Conservation (phyloP, 2,329 filamentous ascomycete genomes). For the Scytalidium lignicola region DNA sequence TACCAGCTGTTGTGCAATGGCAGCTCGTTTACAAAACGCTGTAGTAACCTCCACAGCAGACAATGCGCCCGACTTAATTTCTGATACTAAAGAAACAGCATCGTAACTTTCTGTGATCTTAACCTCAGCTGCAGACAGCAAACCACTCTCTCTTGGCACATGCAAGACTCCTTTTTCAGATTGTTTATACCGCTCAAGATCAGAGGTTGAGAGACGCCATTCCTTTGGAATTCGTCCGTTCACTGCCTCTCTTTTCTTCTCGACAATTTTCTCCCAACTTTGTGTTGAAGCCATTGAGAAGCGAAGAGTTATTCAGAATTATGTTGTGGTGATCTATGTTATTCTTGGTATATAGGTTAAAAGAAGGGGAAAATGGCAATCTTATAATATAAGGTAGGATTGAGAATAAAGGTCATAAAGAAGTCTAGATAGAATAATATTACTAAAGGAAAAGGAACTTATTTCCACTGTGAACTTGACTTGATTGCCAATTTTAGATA, state of each 20-base stretch:
- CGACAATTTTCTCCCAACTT: slow-evolving; percentile 1
- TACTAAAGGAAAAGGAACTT: no score
- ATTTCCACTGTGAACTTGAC: no score
- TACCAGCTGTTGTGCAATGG: slow-evolving; percentile 47
- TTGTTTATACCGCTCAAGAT: slow-evolving; percentile 15
- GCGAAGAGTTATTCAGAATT: not conserved
- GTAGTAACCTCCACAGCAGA: slow-evolving; percentile 35
- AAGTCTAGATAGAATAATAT: no score
- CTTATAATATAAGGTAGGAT: no score
- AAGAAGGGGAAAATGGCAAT: no score
- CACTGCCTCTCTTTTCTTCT: not conserved
- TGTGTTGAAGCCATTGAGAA: slow-evolving; percentile 1
- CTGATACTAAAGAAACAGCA: slow-evolving; percentile 34
- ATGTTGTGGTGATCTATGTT: no score
- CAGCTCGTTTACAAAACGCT: slow-evolving; percentile 40
- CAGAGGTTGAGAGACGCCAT: slow-evolving; percentile 24
- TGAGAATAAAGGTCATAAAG: no score
- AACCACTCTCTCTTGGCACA: slow-evolving; percentile 34
- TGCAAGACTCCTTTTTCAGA: slow-evolving; percentile 26
- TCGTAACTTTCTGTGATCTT: slow-evolving; percentile 44
- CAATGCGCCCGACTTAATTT: slow-evolving; percentile 31
- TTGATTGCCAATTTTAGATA: no score
- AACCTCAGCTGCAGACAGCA: slow-evolving; percentile 40
- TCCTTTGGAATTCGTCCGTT: slow-evolving; percentile 24
- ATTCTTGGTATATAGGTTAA: no score